Evolutionary conservation across 768 basidiomycete genomes (phyloP), one percentile per base, ranked within the genome.

Genomic region (Leccinum fibrillosum): DNA sequence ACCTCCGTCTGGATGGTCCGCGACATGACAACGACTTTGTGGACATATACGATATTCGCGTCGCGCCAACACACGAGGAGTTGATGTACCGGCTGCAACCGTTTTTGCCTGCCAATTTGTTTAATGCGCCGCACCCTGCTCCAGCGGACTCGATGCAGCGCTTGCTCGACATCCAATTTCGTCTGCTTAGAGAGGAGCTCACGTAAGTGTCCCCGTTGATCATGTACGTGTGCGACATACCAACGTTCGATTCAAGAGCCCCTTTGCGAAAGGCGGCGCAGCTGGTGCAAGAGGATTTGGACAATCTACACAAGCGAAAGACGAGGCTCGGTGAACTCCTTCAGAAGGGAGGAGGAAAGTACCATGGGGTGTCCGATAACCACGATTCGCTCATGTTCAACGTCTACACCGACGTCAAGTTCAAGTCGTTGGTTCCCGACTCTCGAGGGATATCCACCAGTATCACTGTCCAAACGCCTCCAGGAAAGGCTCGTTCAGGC

Each of bases 91-190:
- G 66, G 0, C 23, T 73, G 11, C 65, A 74, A 3, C 83, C 88
- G 0, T 90, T 81, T 65, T 71, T 92, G 0, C 90, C 90, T 0
- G 82, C 79, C 0, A 86, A 81, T 62, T 66, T 86, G 1, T 78
- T 74, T 19, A 77, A 73, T 2, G 88, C 86, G 0, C 88, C 87
- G 0, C 88, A 89, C 64, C 86, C 80, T 55, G 77, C 79, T 12
- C 81, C 81, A 0, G 60, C 70, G 3, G 78, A 78, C 15, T 83
- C 82, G 23, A 89, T 91, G 82, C 79, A 87, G 55, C 76, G 84
- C 8, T 74, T 86, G 21, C 72, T 90, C 11, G 90, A 92, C 57
- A 80, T 86, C 4, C 88, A 92, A 62, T 92, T 88, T 69, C 82
- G 90, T 34, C 77, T 91, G 0, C 72, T 92, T 35, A 76, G 90